phyloP scores from a whole-genome alignment of 1,284 basidiomycete species.

The Volvariella surrecta region DNA sequence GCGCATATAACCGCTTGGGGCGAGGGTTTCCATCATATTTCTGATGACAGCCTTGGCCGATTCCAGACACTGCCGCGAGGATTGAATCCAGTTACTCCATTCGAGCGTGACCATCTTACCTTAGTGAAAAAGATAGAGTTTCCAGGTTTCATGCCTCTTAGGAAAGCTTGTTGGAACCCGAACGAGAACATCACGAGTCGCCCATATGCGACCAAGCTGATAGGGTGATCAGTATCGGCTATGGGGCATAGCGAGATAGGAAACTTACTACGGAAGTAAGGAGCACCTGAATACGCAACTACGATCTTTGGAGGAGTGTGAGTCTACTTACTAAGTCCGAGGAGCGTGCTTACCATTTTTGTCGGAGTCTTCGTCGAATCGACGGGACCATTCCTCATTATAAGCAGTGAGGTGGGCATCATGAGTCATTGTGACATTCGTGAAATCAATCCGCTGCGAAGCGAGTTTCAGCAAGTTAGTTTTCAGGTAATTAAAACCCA shows the following conservation, averaged over 20 bases:
- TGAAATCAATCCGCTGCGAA: constrained; percentile 55
- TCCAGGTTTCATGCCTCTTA: constrained; percentile 52
- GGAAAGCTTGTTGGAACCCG: constrained; percentile 75
- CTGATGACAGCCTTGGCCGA: constrained; percentile 62
- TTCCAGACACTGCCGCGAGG: constrained; percentile 49
- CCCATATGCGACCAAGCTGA: constrained; percentile 68
- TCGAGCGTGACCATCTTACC: constrained; percentile 25
- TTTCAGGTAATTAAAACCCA: neutral
- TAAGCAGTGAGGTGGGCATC: constrained; percentile 50
- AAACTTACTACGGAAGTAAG: constrained; percentile 64
- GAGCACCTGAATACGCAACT: constrained; percentile 56
- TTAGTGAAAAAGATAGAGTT: constrained; percentile 64
- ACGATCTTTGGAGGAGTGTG: constrained; percentile 34
- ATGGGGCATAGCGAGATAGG: constrained; percentile 12
- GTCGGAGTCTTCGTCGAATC: constrained; percentile 50
- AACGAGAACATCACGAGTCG: constrained; percentile 83
- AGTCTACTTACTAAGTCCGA: neutral
- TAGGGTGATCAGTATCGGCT: too few relatives aligned
- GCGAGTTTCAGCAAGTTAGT: neutral
- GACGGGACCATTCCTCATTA: constrained; percentile 53
- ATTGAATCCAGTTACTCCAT: neutral
- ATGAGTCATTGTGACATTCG: constrained; percentile 48
- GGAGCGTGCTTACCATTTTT: constrained; percentile 30
- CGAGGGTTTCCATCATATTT: constrained; percentile 55
- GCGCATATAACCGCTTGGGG: constrained; percentile 70